phyloP scores from a whole-genome alignment of 2,329 filamentous ascomycete genomes.

The Arthroderma uncinatum region DNA sequence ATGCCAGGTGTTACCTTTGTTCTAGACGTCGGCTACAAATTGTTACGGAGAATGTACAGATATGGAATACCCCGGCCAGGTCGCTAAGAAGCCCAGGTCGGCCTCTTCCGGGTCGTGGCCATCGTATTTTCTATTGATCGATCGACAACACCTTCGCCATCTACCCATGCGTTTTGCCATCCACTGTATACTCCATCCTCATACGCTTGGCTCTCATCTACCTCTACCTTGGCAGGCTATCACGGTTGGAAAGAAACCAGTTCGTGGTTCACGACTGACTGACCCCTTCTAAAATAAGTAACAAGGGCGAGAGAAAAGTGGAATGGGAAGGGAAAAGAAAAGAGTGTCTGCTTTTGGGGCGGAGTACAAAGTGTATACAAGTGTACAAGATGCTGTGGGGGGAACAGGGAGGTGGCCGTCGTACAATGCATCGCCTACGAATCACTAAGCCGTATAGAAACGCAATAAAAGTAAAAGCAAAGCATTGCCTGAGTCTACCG shows the following conservation, averaged over 20 bases:
- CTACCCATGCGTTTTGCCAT: background rate
- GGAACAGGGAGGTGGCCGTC: background rate
- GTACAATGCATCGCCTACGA: background rate
- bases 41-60: background rate
- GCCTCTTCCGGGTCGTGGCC: background rate
- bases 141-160: background rate
- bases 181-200: background rate
- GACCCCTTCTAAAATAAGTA: background rate
- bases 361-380: background rate
- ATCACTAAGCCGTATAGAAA: background rate
- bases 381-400: conserved; percentile 1
- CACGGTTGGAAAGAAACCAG: background rate
- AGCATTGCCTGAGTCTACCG: background rate
- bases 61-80: background rate
- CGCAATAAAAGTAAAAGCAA: background rate
- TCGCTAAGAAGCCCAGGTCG: background rate
- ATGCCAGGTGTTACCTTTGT: conserved; percentile 1
- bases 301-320: background rate
- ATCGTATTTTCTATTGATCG: background rate
- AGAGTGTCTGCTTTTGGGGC: background rate
- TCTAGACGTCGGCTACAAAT: conserved; percentile 1
- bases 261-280: background rate
- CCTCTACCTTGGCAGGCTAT: background rate
- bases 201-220: background rate
- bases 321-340: background rate